Conservation (phyloP, 768 basidiomycete genomes). For the Leccinum broughii region DNA sequence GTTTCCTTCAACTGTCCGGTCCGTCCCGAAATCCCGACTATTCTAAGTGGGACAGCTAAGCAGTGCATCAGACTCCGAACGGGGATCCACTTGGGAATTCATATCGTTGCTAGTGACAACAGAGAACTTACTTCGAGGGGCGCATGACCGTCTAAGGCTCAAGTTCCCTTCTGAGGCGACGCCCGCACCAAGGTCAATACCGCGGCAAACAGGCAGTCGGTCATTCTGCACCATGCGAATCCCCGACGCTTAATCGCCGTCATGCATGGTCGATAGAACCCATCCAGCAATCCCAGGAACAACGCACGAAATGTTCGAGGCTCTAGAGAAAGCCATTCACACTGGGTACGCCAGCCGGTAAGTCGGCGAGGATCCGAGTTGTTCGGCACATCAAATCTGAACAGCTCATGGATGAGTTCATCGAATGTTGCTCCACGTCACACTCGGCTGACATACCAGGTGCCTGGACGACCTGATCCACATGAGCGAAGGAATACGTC, state of each 20-base stretch:
- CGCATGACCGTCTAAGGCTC: conserved; percentile 8
- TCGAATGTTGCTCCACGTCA: conserved; percentile 1
- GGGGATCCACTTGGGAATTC: conserved; percentile 30
- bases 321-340: conserved; percentile 6
- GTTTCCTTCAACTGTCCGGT: conserved; percentile 11
- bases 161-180: conserved; percentile 7
- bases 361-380: conserved; percentile 14
- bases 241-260: conserved; percentile 29
- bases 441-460: conserved; percentile 1
- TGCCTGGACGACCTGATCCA: conserved; percentile 25
- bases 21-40: conserved; percentile 12
- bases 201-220: conserved; percentile 15
- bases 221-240: conserved; percentile 22
- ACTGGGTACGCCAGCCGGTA: not conserved
- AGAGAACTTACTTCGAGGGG: conserved; percentile 18
- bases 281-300: conserved; percentile 5
- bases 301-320: conserved; percentile 14
- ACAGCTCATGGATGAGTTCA: not conserved
- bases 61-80: conserved; percentile 9
- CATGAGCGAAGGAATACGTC: conserved; percentile 13
- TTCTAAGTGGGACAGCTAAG: conserved; percentile 1
- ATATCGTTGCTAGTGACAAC: conserved; percentile 26
- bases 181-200: conserved; percentile 12
- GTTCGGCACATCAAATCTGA: not conserved
- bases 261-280: conserved; percentile 8